These are phyloP conservation scores for Russula abietina DNA, from an alignment of 768 basidiomycete genomes.

Conservation along the genomic window DNA sequence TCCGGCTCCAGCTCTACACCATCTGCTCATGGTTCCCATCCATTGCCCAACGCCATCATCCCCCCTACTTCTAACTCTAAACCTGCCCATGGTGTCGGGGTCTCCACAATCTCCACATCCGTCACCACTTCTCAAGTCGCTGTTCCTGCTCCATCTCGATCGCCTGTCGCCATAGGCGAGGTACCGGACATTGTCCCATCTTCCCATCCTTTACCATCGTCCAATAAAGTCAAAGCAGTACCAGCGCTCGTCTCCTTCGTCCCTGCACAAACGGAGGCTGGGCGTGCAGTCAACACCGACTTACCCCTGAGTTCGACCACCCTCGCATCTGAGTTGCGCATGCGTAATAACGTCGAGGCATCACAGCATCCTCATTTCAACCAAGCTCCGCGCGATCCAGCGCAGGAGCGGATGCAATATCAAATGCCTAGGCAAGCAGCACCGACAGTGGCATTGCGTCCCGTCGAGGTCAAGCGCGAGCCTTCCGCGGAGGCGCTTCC, in stretches of 20 bases:
- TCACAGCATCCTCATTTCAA: background rate
- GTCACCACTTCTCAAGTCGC: background rate
- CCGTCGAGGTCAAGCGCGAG: constrained; percentile 10
- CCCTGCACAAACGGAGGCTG: constrained; percentile 18
- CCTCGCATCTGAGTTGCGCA: constrained; percentile 19
- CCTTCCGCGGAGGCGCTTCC: background rate
- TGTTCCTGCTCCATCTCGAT: background rate
- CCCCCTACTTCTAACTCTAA: background rate
- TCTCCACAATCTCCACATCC: background rate
- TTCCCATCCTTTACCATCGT: background rate
- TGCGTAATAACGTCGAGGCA: background rate
- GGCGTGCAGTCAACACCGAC: constrained; percentile 20
- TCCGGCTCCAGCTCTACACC: background rate
- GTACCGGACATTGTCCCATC: background rate
- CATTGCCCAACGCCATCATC: too few species aligned
- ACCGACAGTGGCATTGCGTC: background rate
- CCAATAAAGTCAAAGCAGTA: background rate
- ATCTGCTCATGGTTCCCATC: background rate
- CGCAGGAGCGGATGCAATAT: background rate
- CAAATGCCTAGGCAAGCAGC: background rate
- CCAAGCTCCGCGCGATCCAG: background rate
- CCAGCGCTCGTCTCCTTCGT: constrained; percentile 6
- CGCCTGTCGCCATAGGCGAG: background rate
- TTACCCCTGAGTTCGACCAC: constrained; percentile 19
- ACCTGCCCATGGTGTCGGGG: background rate